These are phyloP conservation scores for Escallonia herrerae DNA, from an alignment of 129 eudicot genomes.

Conservation along the genomic window DNA sequence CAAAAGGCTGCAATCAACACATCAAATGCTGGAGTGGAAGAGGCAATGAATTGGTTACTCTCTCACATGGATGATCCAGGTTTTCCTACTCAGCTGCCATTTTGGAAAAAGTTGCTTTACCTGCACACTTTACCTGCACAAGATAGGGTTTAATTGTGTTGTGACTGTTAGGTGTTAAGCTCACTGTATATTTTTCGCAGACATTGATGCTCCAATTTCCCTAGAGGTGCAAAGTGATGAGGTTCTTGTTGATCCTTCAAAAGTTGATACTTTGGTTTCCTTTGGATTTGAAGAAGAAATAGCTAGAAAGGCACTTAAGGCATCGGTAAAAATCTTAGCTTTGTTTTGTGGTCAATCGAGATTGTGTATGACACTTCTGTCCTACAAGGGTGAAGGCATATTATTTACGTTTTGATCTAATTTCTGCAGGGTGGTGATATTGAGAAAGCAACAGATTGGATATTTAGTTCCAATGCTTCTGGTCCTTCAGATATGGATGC, in stretches of 20 bases:
- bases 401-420: not conserved
- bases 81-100: conserved; percentile 14
- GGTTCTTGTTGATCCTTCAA: conserved; percentile 51
- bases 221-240: conserved; percentile 30
- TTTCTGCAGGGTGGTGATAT: conserved; percentile 72
- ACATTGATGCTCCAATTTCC: conserved; percentile 82
- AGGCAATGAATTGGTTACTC: conserved; percentile 93
- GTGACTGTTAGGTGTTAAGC: no score
- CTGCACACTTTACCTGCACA: not conserved
- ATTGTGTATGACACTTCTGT: not conserved
- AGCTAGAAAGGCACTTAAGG: conserved; percentile 78
- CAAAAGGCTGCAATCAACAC: conserved; percentile 90
- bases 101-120: not conserved
- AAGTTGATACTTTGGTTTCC: conserved; percentile 60
- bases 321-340: conserved; percentile 43
- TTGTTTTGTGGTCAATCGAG: not conserved
- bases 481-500: conserved; percentile 61
- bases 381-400: not conserved
- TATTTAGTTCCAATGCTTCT: conserved; percentile 50
- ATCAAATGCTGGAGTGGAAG: conserved; percentile 77
- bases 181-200: conserved; percentile 21
- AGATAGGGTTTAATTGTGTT: not conserved
- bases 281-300: conserved; percentile 82
- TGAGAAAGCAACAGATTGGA: conserved; percentile 94
- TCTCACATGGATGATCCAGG: conserved; percentile 92